Base-by-base conservation (phyloP, 2,329 filamentous ascomycete species). In the Colletotrichum filicis region DNA sequence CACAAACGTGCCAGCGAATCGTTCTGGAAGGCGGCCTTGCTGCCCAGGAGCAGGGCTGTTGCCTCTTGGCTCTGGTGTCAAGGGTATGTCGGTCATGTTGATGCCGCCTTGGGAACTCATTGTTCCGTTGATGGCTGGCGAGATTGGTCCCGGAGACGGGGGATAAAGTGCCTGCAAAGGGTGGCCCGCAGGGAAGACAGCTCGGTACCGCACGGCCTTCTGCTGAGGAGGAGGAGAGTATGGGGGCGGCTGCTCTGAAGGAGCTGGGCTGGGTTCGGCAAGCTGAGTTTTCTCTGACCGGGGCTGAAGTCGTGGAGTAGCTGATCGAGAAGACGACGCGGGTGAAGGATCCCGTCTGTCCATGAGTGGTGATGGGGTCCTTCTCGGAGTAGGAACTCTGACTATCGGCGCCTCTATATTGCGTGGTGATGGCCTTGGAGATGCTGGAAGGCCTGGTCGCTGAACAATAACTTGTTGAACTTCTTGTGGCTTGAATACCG, bases 31-130 rank as follows among this genome's bases (percentile, higher is more conserved):
- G 0, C 76, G 78, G 22, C 52, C 62, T 56, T 32, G 76, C 26
- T 14, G 68, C 5, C 62, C 32, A 16, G 16, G 30, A 42, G 73
- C 68, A 58, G 74, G 52, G 28, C 75, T 72, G 57, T 80, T 66
- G 63, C 74, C 69, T n/a, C 60, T 64, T 62, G 79, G 74, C 4
- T 82, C 78, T 4, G 88, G 87, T 0, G 87, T 89, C 30, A 89
- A 79, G 1, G 88, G 87, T 14, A 93, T 88, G 11, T 92, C 87
- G 1, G 87, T 86, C 84, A 94, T 85, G 26, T 84, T 86, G 57
- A 92, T 90, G 2, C 86, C 89, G 1, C 91, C 89, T 69, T 90
- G 88, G 0, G 90, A 89, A 12, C 88, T 88, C 86, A 93, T 93
- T 0, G 88, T 89, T 16, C 86, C 85, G 49, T 90, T 86, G 52